Evolutionary conservation across 164 flowering plant species (phyloP), one percentile per base, ranked within the genome.

Genomic region (Saururus chinensis): DNA sequence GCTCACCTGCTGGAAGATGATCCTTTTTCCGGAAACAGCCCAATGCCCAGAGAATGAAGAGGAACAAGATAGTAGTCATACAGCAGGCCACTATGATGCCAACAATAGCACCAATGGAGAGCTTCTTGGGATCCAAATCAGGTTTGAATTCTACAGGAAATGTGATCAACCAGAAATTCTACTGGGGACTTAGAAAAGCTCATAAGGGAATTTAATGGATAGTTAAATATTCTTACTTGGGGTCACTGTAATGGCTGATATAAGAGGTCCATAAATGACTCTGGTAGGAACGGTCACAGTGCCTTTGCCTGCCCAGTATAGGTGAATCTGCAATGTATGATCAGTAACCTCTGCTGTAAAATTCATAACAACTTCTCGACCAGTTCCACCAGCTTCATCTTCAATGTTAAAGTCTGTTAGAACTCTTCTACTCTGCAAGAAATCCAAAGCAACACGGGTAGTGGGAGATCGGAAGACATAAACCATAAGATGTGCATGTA

Each of bases 401-500:
- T 58, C 78, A 40, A 84, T 80, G 53, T 84, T 77, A 68, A 86
- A 86, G 74, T 86, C 87, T 75, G 80, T 77, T 65, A 45, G 49
- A 45, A 45, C 49, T 45, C 0, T 45, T 45, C 14, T 4, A 45
- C 17, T 13, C 49, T 45, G 49, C 49, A 45, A 45, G 49, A 17
- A 45, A 45, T 8, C 49, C 14, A 45, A 45, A 17, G 17, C 17
- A 45, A 45, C 49, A 45, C 14, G 37, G 6, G 2, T 30, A 2
- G 37, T 30, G 37, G 6, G 37, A 30, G 6, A 30, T 30, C 37
- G 2, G 6, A 30, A 30, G 4, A 30, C 37, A 30, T 30, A 6
- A 30, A 30, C 2, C 37, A 30, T 30, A 30, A n/a, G n/a, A n/a
- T n/a, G n/a, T n/a, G n/a, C 37, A 30, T 30, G 2, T 30, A 30